Evolutionary conservation across 305 asterid genomes (phyloP), one percentile per base, ranked within the genome.

Genomic region (Fraxinus ornus): DNA sequence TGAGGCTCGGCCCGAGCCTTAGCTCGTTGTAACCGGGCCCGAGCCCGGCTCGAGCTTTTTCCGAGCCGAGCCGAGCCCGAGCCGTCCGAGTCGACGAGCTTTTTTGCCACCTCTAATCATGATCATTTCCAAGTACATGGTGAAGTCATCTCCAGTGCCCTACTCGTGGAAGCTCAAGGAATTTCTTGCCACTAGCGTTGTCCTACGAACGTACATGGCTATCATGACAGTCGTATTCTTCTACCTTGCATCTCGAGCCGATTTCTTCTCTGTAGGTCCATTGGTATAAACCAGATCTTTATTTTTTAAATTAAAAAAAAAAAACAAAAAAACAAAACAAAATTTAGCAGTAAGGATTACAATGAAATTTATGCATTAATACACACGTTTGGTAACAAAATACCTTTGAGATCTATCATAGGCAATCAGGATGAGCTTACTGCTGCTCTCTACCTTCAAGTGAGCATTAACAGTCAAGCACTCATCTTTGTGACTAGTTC

Each of bases 371-470:
- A 19, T 49, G 47, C 26, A 35, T 74, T 75, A 3, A 74, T 19
- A 30, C 75, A n/a, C 21, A 15, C 44, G 0, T 44, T 83, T 76
- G n/a, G 10, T 49, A 82, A 7, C 55, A 89, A 90, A 80, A 79
- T 2, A 75, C 21, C 5, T 91, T 91, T 37, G 26, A 85, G 66
- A 66, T 87, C 90, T 33, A 73, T 91, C 80, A 86, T 90, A 85
- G 37, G 37, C 17, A 85, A 77, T 5, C 88, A 81, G 0, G 68
- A 79, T 15, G 93, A 90, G 89, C 91, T 91, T 33, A 91, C 89
- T 3, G 90, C 95, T 57, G 95, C 95, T 3, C 90, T 91, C 10
- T 91, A 91, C 90, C 93, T 91, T 84, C 93, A 91, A 91, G 95
- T 91, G 78, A 91, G 95, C 84, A 90, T 90, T 57, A 84, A 88